Conservation (phyloP, 2,329 filamentous ascomycete species). For the Trichoderma citrinoviride region DNA sequence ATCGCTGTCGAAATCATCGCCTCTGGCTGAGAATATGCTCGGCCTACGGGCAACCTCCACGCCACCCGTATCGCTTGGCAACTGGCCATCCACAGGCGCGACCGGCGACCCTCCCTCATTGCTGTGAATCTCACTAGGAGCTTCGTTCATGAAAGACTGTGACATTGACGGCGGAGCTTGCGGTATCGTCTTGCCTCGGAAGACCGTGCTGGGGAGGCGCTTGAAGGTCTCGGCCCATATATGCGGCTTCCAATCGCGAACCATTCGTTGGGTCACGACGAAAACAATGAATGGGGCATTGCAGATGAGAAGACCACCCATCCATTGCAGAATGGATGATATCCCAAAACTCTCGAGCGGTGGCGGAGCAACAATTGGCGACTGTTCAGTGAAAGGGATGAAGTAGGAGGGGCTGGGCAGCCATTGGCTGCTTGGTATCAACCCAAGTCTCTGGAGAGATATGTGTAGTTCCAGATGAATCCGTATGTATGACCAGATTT, state of each 20-base stretch:
- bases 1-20: slow-evolving; percentile 54
- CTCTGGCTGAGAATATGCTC: slow-evolving; percentile 48
- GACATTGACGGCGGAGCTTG: slow-evolving; percentile 24
- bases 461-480: slow-evolving; percentile 52
- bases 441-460: slow-evolving; percentile 51
- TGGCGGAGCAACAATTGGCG: slow-evolving; percentile 49
- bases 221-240: slow-evolving; percentile 42
- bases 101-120: slow-evolving; percentile 5
- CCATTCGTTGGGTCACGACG: slow-evolving; percentile 42
- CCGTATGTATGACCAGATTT: slow-evolving; percentile 43
- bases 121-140: slow-evolving; percentile 7
- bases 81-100: slow-evolving; percentile 29
- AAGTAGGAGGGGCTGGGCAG: slow-evolving; percentile 51
- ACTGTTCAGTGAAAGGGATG: slow-evolving; percentile 52
- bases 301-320: slow-evolving; percentile 41
- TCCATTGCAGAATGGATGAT: slow-evolving; percentile 44
- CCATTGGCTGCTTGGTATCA: slow-evolving; percentile 42
- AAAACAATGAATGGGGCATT: slow-evolving; percentile 49
- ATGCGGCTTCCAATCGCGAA: slow-evolving; percentile 36
- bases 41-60: slow-evolving; percentile 41
- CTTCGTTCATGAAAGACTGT: slow-evolving; percentile 6
- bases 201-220: slow-evolving; percentile 41
- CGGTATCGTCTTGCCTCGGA: slow-evolving; percentile 29
- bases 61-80: slow-evolving; percentile 29
- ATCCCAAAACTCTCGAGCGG: slow-evolving; percentile 39